Base-by-base conservation (phyloP, 306 rosid species). In the Quercus variabilis region DNA sequence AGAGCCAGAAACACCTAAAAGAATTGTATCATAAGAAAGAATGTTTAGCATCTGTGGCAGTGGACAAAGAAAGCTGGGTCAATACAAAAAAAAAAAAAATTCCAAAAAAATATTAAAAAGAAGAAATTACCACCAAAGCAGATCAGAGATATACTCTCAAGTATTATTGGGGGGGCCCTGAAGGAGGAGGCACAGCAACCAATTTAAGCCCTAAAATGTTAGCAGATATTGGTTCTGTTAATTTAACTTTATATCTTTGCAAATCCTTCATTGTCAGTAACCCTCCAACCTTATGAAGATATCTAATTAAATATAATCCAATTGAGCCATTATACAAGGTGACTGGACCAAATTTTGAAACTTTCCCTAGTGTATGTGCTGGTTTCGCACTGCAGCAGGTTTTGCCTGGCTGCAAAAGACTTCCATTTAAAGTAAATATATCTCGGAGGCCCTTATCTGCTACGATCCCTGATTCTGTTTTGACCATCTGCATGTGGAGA, bases 161-260 rank as follows among this genome's bases (percentile, higher is more conserved):
- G 91, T 76, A 92, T 83, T 92, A 90, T 21, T 43, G 88, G 89
- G 78, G 89, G 92, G 11, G 95, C 97, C 62, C 99, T 1, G 97
- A 92, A 70, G 97, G 97, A 25, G 97, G 91, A 60, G 97, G 97
- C 97, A 90, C 86, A 74, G 89, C 83, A 55, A 91, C 87, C 70
- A 92, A 73, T 79, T 86, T 75, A 15, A 86, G 86, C 76, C 97
- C 99, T 15, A 79, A 71, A 81, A 84, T 38, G 38, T 86, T 71
- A 1, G 55, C 78, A 46, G 90, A 74, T 58, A 92, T 71, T 11
- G 97, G 90, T 59, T 80, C 78, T 55, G 58, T 86, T 51, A 83
- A 31, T 74, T 88, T 84, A 71, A 89, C 90, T 28, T 23, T 58
- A 65, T 94, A 94, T 20, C 60, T 79, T 79, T 79, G 83, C 51